Conservation (phyloP, 2,329 filamentous ascomycete genomes). For the Ascochyta rabiei region DNA sequence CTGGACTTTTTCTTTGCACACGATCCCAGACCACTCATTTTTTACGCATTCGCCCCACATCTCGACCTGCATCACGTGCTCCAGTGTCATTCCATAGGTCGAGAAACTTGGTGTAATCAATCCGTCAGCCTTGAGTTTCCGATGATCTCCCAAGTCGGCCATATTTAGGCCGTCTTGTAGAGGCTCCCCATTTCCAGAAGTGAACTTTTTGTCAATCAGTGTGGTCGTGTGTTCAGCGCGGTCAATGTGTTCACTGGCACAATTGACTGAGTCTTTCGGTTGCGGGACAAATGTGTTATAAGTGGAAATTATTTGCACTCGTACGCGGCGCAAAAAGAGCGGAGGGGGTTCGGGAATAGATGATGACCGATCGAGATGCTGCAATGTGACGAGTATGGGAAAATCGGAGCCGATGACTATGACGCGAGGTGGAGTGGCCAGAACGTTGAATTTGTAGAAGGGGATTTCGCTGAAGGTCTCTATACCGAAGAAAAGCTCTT, state of each 20-base stretch:
- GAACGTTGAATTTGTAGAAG: slow-evolving; percentile 30
- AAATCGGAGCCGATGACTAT: slow-evolving; percentile 25
- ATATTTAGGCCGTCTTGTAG: slow-evolving; percentile 26
- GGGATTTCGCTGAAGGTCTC: slow-evolving; percentile 27
- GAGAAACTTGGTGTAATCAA: slow-evolving; percentile 30
- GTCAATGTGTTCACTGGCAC: slow-evolving; percentile 8
- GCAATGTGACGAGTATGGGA: slow-evolving; percentile 24
- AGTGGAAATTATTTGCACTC: slow-evolving; percentile 26
- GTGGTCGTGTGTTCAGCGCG: slow-evolving; percentile 14
- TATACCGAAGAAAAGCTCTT: slow-evolving; percentile 31
- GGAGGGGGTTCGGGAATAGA: slow-evolving; percentile 30
- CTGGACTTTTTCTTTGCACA: slow-evolving; percentile 25
- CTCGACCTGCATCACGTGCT: slow-evolving; percentile 32
- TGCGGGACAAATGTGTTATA: slow-evolving; percentile 25
- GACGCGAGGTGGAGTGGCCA: slow-evolving; percentile 29
- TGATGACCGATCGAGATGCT: slow-evolving; percentile 34
- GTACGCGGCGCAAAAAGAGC: slow-evolving; percentile 31
- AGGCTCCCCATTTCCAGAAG: slow-evolving; percentile 18
- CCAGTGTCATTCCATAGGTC: slow-evolving; percentile 32
- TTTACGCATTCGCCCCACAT: slow-evolving; percentile 36
- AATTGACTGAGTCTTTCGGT: slow-evolving; percentile 7
- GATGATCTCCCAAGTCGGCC: slow-evolving; percentile 13
- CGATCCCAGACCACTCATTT: slow-evolving; percentile 27
- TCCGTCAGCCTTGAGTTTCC: slow-evolving; percentile 8
- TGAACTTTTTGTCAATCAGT: slow-evolving; percentile 28